Conservation (phyloP, 2,329 filamentous ascomycete species). For the Stachybotrys elegans region DNA sequence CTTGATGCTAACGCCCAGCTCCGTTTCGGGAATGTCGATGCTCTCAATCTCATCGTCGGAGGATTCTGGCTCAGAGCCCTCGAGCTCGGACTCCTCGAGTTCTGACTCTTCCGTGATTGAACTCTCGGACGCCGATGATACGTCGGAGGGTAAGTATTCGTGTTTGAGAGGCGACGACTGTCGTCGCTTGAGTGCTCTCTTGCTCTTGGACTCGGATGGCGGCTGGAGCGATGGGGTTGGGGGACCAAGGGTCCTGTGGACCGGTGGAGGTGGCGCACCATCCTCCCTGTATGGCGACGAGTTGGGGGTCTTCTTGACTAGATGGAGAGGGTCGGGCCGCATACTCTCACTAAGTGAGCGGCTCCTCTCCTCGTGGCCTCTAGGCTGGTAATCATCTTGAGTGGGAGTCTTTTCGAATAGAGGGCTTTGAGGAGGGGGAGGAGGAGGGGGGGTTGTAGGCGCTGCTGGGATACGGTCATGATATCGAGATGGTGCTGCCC, state of each 20-base stretch:
- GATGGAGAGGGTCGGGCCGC: conserved; percentile 30
- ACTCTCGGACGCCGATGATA: conserved; percentile 55
- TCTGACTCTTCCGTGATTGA: conserved; percentile 43
- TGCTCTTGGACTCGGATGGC: conserved; percentile 35
- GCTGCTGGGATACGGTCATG: conserved; percentile 15
- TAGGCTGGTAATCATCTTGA: conserved; percentile 21
- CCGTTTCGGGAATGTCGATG: conserved; percentile 53
- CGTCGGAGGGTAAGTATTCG: conserved; percentile 84
- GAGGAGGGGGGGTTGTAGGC: conserved; percentile 17
- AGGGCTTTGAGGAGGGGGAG: conserved; percentile 16
- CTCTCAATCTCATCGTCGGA: conserved; percentile 55
- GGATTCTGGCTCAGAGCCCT: conserved; percentile 41
- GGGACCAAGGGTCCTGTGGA: conserved; percentile 39
- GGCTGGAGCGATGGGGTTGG: conserved; percentile 13
- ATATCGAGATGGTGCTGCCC: conserved; percentile 18
- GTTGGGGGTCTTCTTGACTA: conserved; percentile 24
- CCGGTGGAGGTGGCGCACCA: conserved; percentile 50
- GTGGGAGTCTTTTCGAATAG: conserved; percentile 32
- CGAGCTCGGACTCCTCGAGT: conserved; percentile 47
- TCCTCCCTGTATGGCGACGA: conserved; percentile 42
- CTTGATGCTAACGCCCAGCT: conserved; percentile 52
- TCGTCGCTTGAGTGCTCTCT: conserved; percentile 55
- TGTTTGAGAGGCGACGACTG: conserved; percentile 94
- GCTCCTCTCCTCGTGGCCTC: conserved; percentile 18
- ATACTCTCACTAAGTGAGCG: conserved; percentile 30